These are phyloP conservation scores for Lodderomyces metapsilosis DNA, from an alignment of 1,139 yeast genomes.

Conservation along the genomic window DNA sequence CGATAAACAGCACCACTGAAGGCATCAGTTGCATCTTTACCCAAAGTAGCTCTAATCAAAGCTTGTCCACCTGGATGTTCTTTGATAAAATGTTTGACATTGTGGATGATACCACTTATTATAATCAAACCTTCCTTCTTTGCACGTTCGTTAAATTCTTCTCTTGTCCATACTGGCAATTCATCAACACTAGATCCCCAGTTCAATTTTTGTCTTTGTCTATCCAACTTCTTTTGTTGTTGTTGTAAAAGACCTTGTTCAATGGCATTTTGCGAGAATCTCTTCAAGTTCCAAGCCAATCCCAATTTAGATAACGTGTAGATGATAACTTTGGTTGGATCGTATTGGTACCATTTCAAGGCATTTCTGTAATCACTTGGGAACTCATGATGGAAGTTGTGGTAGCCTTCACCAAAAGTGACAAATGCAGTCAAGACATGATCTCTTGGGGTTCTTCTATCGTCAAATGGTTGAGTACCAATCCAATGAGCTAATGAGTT, in stretches of 20 bases:
- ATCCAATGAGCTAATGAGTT: conserved; percentile 98
- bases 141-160: conserved; percentile 72
- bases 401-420: conserved; percentile 98
- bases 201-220: conserved; percentile 70
- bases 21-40: conserved; percentile 96
- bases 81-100: conserved; percentile 77
- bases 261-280: conserved; percentile 91
- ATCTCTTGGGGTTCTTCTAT: conserved; percentile 96
- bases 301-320: conserved; percentile 74
- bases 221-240: conserved; percentile 91
- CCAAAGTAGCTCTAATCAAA: conserved; percentile 78
- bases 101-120: conserved; percentile 93
- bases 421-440: conserved; percentile 91
- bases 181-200: conserved; percentile 90
- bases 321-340: conserved; percentile 87
- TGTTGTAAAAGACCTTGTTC: conserved; percentile 96
- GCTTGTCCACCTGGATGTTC: conserved; percentile 99
- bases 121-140: conserved; percentile 62
- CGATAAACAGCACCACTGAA: conserved; percentile 97
- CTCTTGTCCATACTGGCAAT: conserved; percentile 89
- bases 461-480: conserved; percentile 97
- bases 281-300: conserved; percentile 85
- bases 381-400: conserved; percentile 98
- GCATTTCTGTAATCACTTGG: conserved; percentile 99
- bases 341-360: conserved; percentile 97